Conservation (phyloP, 1,139 yeast species). For the Cylindricascospora bacillispora region DNA sequence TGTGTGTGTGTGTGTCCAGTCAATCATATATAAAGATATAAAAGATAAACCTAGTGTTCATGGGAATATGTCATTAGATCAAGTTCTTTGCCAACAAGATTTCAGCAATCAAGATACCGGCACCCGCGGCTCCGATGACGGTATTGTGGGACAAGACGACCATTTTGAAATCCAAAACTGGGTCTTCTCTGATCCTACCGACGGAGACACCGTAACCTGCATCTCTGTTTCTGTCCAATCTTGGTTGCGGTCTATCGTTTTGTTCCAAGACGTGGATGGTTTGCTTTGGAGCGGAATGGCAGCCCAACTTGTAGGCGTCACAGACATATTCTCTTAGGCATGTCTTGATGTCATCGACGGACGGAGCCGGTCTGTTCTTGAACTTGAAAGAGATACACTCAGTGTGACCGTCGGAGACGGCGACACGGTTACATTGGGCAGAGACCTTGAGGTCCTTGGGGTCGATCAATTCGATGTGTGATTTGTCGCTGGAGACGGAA, state of each 20-base stretch:
- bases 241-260: constrained; percentile 92
- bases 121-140: constrained; percentile 97
- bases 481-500: constrained; percentile 36
- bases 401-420: constrained; percentile 96
- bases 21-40: too few species aligned
- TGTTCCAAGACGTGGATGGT: constrained; percentile 87
- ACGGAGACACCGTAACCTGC: constrained; percentile 90
- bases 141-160: constrained; percentile 95
- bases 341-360: constrained; percentile 64
- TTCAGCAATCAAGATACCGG: constrained; percentile 96
- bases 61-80: too few species aligned
- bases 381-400: constrained; percentile 86
- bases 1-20: too few species aligned
- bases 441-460: constrained; percentile 72
- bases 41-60: too few species aligned
- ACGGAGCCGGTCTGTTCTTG: constrained; percentile 71
- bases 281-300: constrained; percentile 87
- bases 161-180: constrained; percentile 89
- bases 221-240: constrained; percentile 93
- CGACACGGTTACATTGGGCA: constrained; percentile 94
- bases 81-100: constrained; percentile 64
- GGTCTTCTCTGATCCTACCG: constrained; percentile 88
- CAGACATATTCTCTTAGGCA: constrained; percentile 65
- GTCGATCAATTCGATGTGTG: constrained; percentile 46
- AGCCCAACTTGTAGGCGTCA: constrained; percentile 65